These are phyloP conservation scores for Termitomyces sp. DNA, from an alignment of 768 basidiomycete species.

Conservation along the genomic window DNA sequence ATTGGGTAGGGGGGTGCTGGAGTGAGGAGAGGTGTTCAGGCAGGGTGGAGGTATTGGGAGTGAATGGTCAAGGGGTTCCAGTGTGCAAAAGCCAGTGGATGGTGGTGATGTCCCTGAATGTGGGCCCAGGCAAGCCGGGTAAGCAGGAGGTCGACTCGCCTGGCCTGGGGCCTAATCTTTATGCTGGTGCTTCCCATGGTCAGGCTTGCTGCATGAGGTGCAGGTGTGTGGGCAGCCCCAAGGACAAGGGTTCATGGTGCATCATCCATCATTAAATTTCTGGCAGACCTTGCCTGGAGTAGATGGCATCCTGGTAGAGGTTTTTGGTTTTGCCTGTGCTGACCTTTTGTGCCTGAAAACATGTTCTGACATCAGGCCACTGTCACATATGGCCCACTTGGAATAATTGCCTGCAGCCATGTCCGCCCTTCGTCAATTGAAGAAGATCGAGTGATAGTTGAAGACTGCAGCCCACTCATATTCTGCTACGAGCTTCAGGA, in stretches of 20 bases:
- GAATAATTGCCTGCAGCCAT: no score
- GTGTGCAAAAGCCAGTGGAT: background rate
- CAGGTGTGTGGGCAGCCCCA: background rate
- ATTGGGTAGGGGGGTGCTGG: background rate
- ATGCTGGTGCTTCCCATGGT: background rate
- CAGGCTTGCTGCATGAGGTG: background rate
- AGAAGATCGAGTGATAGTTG: no score
- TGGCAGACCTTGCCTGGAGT: background rate
- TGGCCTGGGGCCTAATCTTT: background rate
- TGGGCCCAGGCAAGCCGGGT: background rate
- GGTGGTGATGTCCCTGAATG: rapidly evolving
- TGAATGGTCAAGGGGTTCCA: background rate
- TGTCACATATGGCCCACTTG: background rate
- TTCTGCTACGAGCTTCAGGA: no score
- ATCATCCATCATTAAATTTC: background rate
- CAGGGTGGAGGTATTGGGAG: background rate
- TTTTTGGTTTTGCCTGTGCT: background rate
- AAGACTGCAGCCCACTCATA: no score
- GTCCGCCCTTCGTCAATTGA: no score
- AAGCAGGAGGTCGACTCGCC: no score
- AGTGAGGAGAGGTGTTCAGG: background rate
- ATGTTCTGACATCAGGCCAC: background rate
- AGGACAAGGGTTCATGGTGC: background rate
- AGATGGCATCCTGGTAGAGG: rapidly evolving
- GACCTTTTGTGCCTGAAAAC: background rate